phyloP scores from a whole-genome alignment of 139 green algal genomes.

The Chlorella sp. region DNA sequence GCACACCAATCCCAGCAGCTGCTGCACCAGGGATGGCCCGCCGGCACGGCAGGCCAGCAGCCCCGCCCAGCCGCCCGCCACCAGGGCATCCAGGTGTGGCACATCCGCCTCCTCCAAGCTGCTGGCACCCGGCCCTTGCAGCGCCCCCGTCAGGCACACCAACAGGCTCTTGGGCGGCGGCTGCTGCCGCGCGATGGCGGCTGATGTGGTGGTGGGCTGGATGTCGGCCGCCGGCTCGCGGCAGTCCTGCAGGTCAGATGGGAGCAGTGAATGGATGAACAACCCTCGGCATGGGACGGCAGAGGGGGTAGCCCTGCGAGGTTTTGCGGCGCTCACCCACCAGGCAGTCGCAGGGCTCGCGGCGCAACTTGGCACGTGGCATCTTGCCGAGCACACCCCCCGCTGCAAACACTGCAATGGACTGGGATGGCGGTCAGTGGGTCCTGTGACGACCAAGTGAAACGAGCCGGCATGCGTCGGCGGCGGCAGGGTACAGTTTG shows the following conservation, averaged over 20 bases:
- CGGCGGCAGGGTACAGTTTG: too few species aligned
- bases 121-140: not conserved
- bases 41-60: not conserved
- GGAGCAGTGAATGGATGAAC: too few species aligned
- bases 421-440: too few species aligned
- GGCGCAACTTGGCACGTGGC: slow-evolving; percentile 21
- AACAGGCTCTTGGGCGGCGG: slow-evolving; percentile 69
- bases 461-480: too few species aligned
- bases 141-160: slow-evolving; percentile 37
- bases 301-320: too few species aligned
- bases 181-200: slow-evolving; percentile 40
- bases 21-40: slow-evolving; percentile 29
- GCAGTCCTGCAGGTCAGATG: not conserved
- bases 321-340: slow-evolving; percentile 18
- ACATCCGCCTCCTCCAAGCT: slow-evolving; percentile 13
- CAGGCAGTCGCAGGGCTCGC: slow-evolving; percentile 49
- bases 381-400: not conserved
- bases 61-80: slow-evolving; percentile 10
- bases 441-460: too few species aligned
- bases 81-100: slow-evolving; percentile 54
- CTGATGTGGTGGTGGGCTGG: not conserved
- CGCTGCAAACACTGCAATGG: too few species aligned
- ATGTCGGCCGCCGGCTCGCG: not conserved
- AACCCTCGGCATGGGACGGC: too few species aligned
- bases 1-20: slow-evolving; percentile 53